Base-by-base conservation (phyloP, 495 filamentous ascomycete species). In the Aspergillus sclerotioniger region DNA sequence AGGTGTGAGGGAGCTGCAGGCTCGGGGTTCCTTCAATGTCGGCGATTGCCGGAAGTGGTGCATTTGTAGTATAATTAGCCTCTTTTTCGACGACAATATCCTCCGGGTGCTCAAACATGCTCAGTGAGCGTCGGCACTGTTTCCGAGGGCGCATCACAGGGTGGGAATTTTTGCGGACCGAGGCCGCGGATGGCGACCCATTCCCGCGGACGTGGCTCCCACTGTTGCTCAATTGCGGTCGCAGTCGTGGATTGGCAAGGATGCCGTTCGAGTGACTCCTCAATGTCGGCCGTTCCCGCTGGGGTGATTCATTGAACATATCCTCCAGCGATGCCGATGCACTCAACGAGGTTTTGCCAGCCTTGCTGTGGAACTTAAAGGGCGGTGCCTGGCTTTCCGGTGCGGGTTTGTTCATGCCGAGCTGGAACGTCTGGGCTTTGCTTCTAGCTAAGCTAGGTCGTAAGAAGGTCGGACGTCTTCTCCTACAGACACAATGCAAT, bases 61-160 rank as follows among this genome's bases (percentile, higher is more conserved):
- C 70, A 68, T 76, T 78, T 69, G 82, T 79, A 16, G 75, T 69
- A 61, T 77, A 66, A 60, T 76, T 71, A 43, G 80, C 81, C 56
- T 86, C 82, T 65, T 85, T 82, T 51, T 87, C 75, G 69, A 88
- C 87, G 70, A 96, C 88, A 19, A 96, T 80, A 67, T 98, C 94
- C 54, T 83, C 90, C 0, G 92, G 88, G 66, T 88, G 84, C 70
- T 98, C 94, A 73, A 92, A 98, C 94, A 98, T 98, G 78, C 93
- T 97, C 67, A 96, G 78, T 41, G 93, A 96, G 51, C 94, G 84
- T 29, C 94, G 85, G 61, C 91, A 92, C 59, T 90, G 89, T 68
- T 95, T 96, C 60, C 91, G 85, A 13, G 91, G 89, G 50, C 93
- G 87, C 70, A 83, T 80, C 53, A 84, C 82, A 17, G 85, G 87